Evolutionary conservation across 1,284 basidiomycete genomes (phyloP), one percentile per base, ranked within the genome.

Genomic region (Ceratobasidium sp.): DNA sequence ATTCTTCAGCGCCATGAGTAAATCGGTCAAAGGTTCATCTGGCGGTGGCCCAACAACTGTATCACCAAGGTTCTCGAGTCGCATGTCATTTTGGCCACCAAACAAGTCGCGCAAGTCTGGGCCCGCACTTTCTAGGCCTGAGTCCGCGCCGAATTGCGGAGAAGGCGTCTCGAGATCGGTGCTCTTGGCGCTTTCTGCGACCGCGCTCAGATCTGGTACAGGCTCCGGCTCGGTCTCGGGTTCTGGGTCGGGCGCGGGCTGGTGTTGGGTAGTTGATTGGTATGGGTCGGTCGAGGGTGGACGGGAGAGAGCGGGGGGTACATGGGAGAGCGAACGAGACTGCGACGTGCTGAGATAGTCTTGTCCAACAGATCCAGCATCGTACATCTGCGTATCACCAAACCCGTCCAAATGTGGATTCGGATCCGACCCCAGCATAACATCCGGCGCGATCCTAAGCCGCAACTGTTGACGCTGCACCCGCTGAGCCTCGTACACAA

Each of bases 91-190:
- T 42, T 50, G 64, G 20, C 64, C 46, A 33, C 23, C 66, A 48
- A 68, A 59, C 44, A 62, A 42, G 40, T 73, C 70, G 15, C 46
- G 57, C 50, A 62, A n/a, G 54, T 62, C 50, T n/a, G 28, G 5
- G 2, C n/a, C 38, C 2, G 40, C 23, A 28, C 15, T 40, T 4
- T 73, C 54, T 20, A 57, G 13, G 23, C 70, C 57, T 5, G 26
- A 42, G 33, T 62, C 38, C 3, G 33, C 38, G n/a, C 33, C 70
- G 56, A 73, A 57, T 38, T 61, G 57, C 10, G 70, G 70, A 3
- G 70, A 73, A 9, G 70, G 70, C 26, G 70, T 73, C 46, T 61
- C 56, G 57, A 73, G 56, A 15, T 46, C 42, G 4, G 56, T 73
- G 33, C 70, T 73, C 40, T 62, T 73, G 3, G 70, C 57, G 23